A percentile compares a stretch with the other conserved stretches of the same genome.
Evolutionary conservation across 257 asterid species (phyloP).

Genomic region (Scutellaria barbata): DNA sequence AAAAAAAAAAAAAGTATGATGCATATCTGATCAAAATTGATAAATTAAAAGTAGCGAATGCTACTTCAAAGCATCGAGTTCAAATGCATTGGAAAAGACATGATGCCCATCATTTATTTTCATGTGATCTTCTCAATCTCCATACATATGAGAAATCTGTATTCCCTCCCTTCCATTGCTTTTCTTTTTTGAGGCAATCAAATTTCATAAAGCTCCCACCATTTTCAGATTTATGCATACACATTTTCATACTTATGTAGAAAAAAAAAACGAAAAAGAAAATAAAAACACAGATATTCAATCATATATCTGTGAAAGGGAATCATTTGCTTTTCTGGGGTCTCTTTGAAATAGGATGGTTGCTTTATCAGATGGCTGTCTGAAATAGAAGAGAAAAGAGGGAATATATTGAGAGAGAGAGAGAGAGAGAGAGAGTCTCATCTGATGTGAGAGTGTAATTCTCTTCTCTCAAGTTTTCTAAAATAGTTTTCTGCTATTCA

Average conservation of each 20-base stretch:
- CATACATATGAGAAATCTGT: slow-evolving; percentile 37
- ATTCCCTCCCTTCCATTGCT: slow-evolving; percentile 31
- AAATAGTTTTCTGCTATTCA: slow-evolving; percentile 55
- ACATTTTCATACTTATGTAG: slow-evolving; percentile 12
- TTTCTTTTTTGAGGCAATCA: slow-evolving; percentile 52
- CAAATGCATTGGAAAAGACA: slow-evolving; percentile 29
- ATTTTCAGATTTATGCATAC: slow-evolving; percentile 36
- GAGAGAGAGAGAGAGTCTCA: slow-evolving; percentile 49
- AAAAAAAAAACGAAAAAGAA: slow-evolving; percentile 4
- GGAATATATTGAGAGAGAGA: slow-evolving; percentile 36
- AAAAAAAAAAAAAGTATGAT: too few relatives aligned
- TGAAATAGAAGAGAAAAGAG: slow-evolving; percentile 41
- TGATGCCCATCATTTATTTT: slow-evolving; percentile 52
- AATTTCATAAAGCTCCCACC: slow-evolving; percentile 43
- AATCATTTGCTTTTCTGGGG: slow-evolving; percentile 60
- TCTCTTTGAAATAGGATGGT: slow-evolving; percentile 57
- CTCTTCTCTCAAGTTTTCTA: slow-evolving; percentile 45
- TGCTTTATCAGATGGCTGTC: slow-evolving; percentile 64
- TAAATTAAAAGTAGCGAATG: not conserved
- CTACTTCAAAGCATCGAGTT: slow-evolving; percentile 1
- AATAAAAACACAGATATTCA: slow-evolving; percentile 24
- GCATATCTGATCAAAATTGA: too few relatives aligned
- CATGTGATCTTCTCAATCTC: slow-evolving; percentile 68
- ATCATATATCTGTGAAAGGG: slow-evolving; percentile 43
- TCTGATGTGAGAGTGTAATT: slow-evolving; percentile 56